A percentile compares a stretch with the other conserved stretches of the same genome.
Evolutionary conservation across 305 asterid species (phyloP).

Genomic region (Fraxinus ornus): DNA sequence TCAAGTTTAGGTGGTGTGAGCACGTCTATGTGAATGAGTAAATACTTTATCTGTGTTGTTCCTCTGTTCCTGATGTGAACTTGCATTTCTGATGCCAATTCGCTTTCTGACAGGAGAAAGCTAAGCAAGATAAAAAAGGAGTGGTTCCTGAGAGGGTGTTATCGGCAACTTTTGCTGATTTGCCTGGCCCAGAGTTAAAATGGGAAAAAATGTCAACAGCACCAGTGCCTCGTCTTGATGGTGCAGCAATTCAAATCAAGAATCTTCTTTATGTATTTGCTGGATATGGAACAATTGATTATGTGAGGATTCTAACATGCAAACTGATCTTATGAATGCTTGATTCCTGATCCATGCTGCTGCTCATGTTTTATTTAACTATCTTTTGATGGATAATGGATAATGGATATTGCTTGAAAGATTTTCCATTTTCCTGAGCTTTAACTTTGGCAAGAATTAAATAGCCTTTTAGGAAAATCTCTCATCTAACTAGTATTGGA

Average conservation of each 20-base stretch:
- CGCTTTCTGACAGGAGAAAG: conserved; percentile 27
- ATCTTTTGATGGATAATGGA: neutral
- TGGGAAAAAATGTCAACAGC: conserved; percentile 90
- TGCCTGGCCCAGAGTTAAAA: conserved; percentile 71
- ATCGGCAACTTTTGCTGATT: conserved; percentile 90
- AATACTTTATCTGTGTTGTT: neutral
- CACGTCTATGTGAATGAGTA: neutral
- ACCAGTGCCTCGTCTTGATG: conserved; percentile 96
- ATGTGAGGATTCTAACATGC: conserved; percentile 40
- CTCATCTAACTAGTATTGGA: neutral
- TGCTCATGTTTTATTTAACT: neutral
- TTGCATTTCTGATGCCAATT: conserved; percentile 1
- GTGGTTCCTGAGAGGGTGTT: conserved; percentile 45
- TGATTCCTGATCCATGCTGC: conserved; percentile 15
- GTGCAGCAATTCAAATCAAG: conserved; percentile 83
- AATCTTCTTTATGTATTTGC: conserved; percentile 87
- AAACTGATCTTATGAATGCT: neutral
- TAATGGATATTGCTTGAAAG: neutral
- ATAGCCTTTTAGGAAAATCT: neutral
- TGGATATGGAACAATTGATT: conserved; percentile 93
- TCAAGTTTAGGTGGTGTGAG: conserved; percentile 2
- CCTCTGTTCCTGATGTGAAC: neutral
- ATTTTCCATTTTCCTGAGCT: neutral
- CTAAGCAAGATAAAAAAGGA: conserved; percentile 32
- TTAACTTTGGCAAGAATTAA: neutral